Evolutionary conservation across 768 basidiomycete genomes (phyloP).

Genomic region (Basidioascus undulatus): DNA sequence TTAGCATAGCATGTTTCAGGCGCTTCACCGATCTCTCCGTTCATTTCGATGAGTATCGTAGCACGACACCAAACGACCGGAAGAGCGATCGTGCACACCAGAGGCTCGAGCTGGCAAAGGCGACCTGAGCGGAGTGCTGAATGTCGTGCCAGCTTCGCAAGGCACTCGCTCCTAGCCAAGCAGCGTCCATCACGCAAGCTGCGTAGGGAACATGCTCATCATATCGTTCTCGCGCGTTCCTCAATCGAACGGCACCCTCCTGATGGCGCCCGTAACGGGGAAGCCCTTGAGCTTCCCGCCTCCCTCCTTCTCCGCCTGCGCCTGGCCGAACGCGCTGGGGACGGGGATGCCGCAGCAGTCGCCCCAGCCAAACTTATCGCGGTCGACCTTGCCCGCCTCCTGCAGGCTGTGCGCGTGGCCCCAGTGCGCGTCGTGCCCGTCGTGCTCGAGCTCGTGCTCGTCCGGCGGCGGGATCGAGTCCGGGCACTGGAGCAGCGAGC

Average conservation of each 20-base stretch:
- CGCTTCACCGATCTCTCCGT: no score
- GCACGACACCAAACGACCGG: no score
- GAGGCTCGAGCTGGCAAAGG: no score
- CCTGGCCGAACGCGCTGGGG: constrained; percentile 59
- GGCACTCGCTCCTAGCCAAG: no score
- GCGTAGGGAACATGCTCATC: no score
- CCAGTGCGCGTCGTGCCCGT: constrained; percentile 22
- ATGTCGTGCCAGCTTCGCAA: no score
- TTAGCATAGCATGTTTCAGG: no score
- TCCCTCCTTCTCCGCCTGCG: constrained; percentile 25
- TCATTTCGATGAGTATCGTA: no score
- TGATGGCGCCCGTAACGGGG: background rate
- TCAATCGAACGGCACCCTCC: constrained; percentile 10
- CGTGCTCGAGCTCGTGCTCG: constrained; percentile 6
- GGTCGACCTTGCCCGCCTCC: constrained; percentile 1
- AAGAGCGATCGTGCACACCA: no score
- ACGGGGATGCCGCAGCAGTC: constrained; percentile 82
- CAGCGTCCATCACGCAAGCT: no score
- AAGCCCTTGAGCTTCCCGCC: background rate
- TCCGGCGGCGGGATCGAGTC: constrained; percentile 1
- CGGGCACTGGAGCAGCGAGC: constrained; percentile 32
- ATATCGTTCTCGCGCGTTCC: no score
- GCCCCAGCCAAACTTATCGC: constrained; percentile 31
- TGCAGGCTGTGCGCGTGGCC: constrained; percentile 26
- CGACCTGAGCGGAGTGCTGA: no score